Conservation (phyloP, 2,329 filamentous ascomycete species). For the Aspergillus candidus region DNA sequence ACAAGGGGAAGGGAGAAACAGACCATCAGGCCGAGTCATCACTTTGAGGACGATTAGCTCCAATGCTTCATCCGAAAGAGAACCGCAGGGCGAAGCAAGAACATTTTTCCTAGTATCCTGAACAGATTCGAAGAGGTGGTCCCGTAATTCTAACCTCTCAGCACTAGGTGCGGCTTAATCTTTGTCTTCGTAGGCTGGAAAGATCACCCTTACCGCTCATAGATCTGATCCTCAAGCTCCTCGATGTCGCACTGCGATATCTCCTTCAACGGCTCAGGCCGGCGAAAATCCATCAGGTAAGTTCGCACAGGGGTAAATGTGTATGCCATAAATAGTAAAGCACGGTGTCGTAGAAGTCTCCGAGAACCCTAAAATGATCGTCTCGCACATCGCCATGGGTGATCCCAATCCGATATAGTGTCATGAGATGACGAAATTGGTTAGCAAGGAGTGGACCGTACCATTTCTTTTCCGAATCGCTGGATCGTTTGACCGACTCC, state of each 20-base stretch:
- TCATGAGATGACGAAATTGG: slow-evolving; percentile 7
- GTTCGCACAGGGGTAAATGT: background rate
- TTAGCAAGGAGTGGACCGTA: slow-evolving; percentile 9
- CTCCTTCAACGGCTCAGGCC: background rate
- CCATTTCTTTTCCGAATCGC: slow-evolving; percentile 8
- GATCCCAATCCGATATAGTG: slow-evolving; percentile 11
- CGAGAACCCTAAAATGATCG: slow-evolving; percentile 11
- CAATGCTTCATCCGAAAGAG: background rate
- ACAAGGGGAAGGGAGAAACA: background rate
- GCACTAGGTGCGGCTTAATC: too few relatives aligned
- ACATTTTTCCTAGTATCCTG: background rate
- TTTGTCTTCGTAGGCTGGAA: too few relatives aligned
- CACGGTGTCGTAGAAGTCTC: slow-evolving; percentile 12
- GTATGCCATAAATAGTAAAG: slow-evolving; percentile 12
- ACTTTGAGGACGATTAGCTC: slow-evolving; percentile 6
- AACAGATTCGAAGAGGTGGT: background rate
- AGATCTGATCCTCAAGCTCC: too few relatives aligned
- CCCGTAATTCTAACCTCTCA: background rate
- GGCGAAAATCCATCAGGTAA: slow-evolving; percentile 1
- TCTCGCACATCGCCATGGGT: slow-evolving; percentile 12
- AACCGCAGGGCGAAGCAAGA: background rate
- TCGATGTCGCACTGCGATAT: slow-evolving; percentile 3
- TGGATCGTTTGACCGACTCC: background rate
- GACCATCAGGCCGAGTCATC: slow-evolving; percentile 8
- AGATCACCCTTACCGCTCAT: too few relatives aligned